These are phyloP conservation scores for Fusarium napiforme DNA, from an alignment of 2,329 filamentous ascomycete species.

Conservation along the genomic window DNA sequence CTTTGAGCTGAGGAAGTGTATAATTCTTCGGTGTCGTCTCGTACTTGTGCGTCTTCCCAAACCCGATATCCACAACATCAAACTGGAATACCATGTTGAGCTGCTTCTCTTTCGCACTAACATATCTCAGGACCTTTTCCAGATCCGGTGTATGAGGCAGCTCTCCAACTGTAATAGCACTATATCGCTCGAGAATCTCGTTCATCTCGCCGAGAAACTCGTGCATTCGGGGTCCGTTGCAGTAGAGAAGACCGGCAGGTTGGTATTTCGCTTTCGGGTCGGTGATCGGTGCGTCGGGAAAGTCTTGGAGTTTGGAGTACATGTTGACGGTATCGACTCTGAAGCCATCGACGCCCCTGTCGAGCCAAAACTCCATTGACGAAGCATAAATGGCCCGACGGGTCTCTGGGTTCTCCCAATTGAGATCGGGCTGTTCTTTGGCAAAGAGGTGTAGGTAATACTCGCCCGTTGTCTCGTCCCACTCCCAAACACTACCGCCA, in stretches of 20 bases:
- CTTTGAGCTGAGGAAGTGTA: slow-evolving; percentile 60
- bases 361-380: slow-evolving; percentile 82
- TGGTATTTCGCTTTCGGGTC: slow-evolving; percentile 61
- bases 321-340: slow-evolving; percentile 81
- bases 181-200: slow-evolving; percentile 67
- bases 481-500: slow-evolving; percentile 73
- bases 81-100: slow-evolving; percentile 78
- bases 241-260: slow-evolving; percentile 66
- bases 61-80: slow-evolving; percentile 70
- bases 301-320: slow-evolving; percentile 71
- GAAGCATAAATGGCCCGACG: slow-evolving; percentile 76
- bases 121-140: slow-evolving; percentile 67
- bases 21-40: slow-evolving; percentile 60
- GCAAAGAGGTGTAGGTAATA: slow-evolving; percentile 84
- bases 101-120: slow-evolving; percentile 67
- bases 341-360: slow-evolving; percentile 78
- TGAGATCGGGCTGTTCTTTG: slow-evolving; percentile 82
- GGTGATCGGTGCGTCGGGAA: slow-evolving; percentile 67
- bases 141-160: slow-evolving; percentile 71
- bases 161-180: slow-evolving; percentile 77
- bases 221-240: slow-evolving; percentile 75
- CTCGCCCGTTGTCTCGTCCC: slow-evolving; percentile 76
- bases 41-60: slow-evolving; percentile 62
- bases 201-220: slow-evolving; percentile 76
- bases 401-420: slow-evolving; percentile 79